Evolutionary conservation across 2,329 filamentous ascomycete genomes (phyloP).

Genomic region (Colletotrichum simmondsii): DNA sequence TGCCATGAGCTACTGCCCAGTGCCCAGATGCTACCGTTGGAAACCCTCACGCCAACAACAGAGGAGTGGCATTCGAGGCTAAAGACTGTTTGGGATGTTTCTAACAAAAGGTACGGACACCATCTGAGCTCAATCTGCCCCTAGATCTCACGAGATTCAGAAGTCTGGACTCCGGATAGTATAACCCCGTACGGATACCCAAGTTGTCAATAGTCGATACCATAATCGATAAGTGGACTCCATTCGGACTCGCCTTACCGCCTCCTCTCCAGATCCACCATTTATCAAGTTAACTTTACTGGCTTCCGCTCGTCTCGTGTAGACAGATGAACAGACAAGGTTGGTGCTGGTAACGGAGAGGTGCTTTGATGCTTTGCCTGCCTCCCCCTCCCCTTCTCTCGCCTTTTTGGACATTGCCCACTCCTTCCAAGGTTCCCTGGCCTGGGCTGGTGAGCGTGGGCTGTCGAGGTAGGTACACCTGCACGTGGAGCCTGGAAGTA

Average conservation of each 20-base stretch:
- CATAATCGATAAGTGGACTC: neutral
- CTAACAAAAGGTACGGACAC: neutral
- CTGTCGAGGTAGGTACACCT: neutral
- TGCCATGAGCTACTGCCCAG: too few relatives aligned
- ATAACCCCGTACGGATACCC: neutral
- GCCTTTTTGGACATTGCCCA: neutral
- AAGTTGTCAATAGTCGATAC: neutral
- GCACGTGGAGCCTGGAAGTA: slow-evolving; percentile 11
- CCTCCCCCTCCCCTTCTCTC: neutral
- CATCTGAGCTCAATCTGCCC: neutral
- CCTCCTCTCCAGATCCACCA: slow-evolving; percentile 3
- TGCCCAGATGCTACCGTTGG: neutral
- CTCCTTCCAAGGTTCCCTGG: neutral
- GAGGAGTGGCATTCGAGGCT: neutral
- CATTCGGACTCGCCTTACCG: neutral
- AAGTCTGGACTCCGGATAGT: neutral
- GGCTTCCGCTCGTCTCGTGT: slow-evolving; percentile 21
- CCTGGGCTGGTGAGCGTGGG: neutral
- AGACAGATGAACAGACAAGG: slow-evolving; percentile 7
- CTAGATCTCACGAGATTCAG: neutral
- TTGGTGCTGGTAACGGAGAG: slow-evolving; percentile 1
- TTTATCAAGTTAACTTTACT: slow-evolving; percentile 4
- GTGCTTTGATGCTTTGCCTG: neutral
- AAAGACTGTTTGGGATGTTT: neutral
- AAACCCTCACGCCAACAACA: neutral